Evolutionary conservation across 768 basidiomycete species (phyloP).

Genomic region (Mycena filopes): DNA sequence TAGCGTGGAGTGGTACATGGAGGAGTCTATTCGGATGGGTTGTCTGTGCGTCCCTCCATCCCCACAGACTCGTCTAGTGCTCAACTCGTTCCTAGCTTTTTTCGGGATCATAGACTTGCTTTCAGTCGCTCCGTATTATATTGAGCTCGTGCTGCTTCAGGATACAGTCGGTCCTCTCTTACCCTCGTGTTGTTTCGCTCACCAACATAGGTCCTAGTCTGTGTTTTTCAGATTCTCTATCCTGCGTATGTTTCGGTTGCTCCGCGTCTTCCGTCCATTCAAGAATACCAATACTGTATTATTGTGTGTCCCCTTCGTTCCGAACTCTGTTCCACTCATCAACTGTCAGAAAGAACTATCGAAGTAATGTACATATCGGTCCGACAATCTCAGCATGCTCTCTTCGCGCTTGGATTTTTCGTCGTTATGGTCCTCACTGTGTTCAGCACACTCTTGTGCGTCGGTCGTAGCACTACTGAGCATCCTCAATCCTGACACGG

Average conservation of each 20-base stretch:
- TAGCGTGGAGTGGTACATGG: conserved; percentile 83
- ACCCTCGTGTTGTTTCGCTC: not conserved
- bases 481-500: not conserved
- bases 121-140: conserved; percentile 89
- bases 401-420: conserved; percentile 90
- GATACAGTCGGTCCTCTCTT: conserved; percentile 75
- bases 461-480: conserved; percentile 39
- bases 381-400: conserved; percentile 85
- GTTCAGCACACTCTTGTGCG: conserved; percentile 86
- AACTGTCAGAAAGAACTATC: conserved; percentile 77
- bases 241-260: conserved; percentile 86
- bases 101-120: conserved; percentile 89
- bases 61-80: conserved; percentile 22
- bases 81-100: conserved; percentile 61
- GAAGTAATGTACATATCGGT: conserved; percentile 95
- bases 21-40: conserved; percentile 70
- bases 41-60: conserved; percentile 60
- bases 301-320: conserved; percentile 59
- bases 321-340: conserved; percentile 10
- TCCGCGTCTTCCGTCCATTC: conserved; percentile 92
- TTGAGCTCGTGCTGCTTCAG: conserved; percentile 84
- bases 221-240: conserved; percentile 93
- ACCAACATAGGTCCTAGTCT: conserved; percentile 56
- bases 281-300: conserved; percentile 84
- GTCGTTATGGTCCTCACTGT: conserved; percentile 88